Percentiles rank a stretch among this genome's conserved stretches.
Evolutionary conservation across 2,329 filamentous ascomycete species (phyloP).

Genomic region (Hortaea werneckii): DNA sequence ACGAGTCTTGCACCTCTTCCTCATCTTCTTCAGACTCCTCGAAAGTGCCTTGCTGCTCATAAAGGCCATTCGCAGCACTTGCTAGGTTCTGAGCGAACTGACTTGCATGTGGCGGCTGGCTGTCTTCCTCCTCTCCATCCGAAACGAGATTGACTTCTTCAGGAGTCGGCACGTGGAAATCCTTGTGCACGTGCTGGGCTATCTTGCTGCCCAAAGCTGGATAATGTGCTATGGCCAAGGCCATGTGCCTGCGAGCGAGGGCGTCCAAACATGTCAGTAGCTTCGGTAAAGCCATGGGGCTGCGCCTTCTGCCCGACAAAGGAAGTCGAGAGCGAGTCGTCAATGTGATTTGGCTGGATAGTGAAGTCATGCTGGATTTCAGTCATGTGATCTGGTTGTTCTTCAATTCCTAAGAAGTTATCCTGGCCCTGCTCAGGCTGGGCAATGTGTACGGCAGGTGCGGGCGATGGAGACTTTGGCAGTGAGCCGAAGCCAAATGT

Average conservation of each 20-base stretch:
- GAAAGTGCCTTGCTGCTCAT: slow-evolving; percentile 33
- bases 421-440: neutral
- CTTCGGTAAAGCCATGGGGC: neutral
- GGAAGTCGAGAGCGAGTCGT: slow-evolving; percentile 11
- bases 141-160: neutral
- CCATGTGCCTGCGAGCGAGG: neutral
- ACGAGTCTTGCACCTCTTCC: slow-evolving; percentile 6
- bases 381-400: too few species aligned
- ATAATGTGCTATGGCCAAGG: neutral
- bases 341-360: slow-evolving; percentile 13
- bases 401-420: neutral
- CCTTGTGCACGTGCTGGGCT: neutral
- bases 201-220: neutral
- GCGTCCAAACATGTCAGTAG: neutral
- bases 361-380: slow-evolving; percentile 8
- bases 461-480: neutral
- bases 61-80: slow-evolving; percentile 16
- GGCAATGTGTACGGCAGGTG: neutral
- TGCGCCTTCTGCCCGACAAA: slow-evolving; percentile 9
- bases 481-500: neutral
- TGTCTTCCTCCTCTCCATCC: neutral
- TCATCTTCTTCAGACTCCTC: slow-evolving; percentile 2
- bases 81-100: neutral
- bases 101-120: neutral
- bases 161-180: neutral